Evolutionary conservation across 2,329 filamentous ascomycete genomes (phyloP), one percentile per base, ranked within the genome.

Genomic region (Nemania abortiva): DNA sequence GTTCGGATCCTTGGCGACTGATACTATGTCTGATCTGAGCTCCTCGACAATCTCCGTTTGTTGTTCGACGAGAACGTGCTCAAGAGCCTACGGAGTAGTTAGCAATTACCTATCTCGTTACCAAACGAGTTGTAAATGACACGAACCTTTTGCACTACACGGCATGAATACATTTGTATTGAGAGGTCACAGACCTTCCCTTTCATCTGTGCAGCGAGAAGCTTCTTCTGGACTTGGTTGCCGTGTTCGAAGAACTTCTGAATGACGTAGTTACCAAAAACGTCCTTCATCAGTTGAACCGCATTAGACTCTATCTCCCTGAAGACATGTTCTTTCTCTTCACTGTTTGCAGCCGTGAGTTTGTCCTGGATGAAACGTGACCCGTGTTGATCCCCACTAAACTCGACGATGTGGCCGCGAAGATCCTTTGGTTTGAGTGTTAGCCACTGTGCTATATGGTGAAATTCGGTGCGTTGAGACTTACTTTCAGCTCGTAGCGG

Each of bases 161-260:
- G 89, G 78, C 96, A 99, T 11, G 93, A 95, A 78, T 98, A 98
- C 86, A 95, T 94, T 79, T 98, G 93, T 69, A 89, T 84, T 0
- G 95, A 97, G 60, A 99, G 83, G 37, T 90, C 88, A 54, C 92
- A 83, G 13, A 98, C 90, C 77, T 95, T 92, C 6, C 92, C 92
- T 79, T 91, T 93, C 94, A 98, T 98, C 79, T 92, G 90, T 71
- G 90, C 89, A 0, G 94, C 94, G 50, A 99, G 82, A 2, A 92
- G 87, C 80, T 91, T 94, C 84, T 99, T 99, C 82, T 99, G 96
- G 0, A 91, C 88, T 80, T 97, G 95, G 74, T 94, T 97, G 47
- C 96, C 95, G 79, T 98, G 94, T 79, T 98, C 95, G 71, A 98
- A 98, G 78, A 98, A 91, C 79, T 98, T 98, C 77, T 99, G 96